phyloP scores from a whole-genome alignment of 208 protist species.

The Blastocrithidia nonstop region DNA sequence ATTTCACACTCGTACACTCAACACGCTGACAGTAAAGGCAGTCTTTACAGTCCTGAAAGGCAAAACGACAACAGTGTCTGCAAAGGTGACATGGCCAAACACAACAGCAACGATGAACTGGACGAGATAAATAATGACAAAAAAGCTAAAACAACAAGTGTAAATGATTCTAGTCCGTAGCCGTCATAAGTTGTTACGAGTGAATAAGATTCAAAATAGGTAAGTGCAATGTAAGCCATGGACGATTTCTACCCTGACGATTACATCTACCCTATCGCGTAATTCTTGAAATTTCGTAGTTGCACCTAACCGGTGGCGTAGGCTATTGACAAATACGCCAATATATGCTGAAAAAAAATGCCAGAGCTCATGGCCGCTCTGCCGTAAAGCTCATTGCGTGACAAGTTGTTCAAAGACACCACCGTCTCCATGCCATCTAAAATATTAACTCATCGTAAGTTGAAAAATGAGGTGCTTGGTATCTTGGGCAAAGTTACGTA shows the following conservation, averaged over 20 bases:
- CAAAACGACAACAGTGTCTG: too few relatives aligned
- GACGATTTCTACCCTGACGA: conserved; percentile 47
- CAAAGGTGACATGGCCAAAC: too few relatives aligned
- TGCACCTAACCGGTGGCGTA: conserved; percentile 18
- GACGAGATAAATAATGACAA: too few relatives aligned
- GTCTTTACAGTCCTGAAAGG: too few relatives aligned
- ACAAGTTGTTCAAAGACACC: conserved; percentile 48
- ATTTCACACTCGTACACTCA: too few relatives aligned
- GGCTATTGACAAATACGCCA: conserved; percentile 27
- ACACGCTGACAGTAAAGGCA: too few relatives aligned
- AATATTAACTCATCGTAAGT: conserved; percentile 53
- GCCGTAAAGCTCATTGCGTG: conserved; percentile 40
- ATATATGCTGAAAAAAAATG: conserved; percentile 58
- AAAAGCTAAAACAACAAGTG: too few relatives aligned
- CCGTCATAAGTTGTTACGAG: too few relatives aligned
- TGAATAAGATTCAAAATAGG: too few relatives aligned
- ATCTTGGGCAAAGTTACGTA: conserved; percentile 69
- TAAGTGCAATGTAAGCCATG: too few relatives aligned
- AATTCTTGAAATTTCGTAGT: conserved; percentile 31
- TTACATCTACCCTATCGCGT: conserved; percentile 35
- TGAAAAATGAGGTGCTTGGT: conserved; percentile 77
- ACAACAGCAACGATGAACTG: too few relatives aligned
- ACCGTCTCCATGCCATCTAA: conserved; percentile 35
- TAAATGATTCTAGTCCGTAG: too few relatives aligned
- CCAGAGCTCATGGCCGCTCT: conserved; percentile 49